A percentile compares a stretch with the other conserved stretches of the same genome.
Conservation (phyloP, 2,329 filamentous ascomycete genomes). For the Exophiala oligosperma region DNA sequence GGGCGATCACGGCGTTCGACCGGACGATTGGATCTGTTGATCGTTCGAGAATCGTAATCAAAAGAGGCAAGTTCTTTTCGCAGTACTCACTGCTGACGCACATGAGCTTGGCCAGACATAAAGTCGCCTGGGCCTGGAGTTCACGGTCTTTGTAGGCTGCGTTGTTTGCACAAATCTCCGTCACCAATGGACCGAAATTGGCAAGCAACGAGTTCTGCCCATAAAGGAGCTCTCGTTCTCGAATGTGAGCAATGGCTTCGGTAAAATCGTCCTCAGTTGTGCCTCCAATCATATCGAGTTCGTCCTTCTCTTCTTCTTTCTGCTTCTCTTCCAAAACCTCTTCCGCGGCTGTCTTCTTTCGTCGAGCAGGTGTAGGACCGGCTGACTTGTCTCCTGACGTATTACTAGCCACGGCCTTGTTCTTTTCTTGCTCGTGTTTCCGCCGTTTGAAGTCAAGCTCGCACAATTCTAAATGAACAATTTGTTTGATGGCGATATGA, state of each 20-base stretch:
- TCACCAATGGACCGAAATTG: slow-evolving; percentile 86
- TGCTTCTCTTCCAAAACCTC: slow-evolving; percentile 43
- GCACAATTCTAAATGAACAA: slow-evolving; percentile 95
- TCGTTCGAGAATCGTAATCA: slow-evolving; percentile 97
- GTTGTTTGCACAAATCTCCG: slow-evolving; percentile 93
- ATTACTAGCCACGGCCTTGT: slow-evolving; percentile 36
- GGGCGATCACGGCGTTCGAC: slow-evolving; percentile 92
- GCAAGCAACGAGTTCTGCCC: slow-evolving; percentile 81
- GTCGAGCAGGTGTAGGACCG: slow-evolving; percentile 43
- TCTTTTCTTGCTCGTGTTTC: slow-evolving; percentile 86
- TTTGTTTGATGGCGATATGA: slow-evolving; percentile 97
- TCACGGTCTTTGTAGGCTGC: slow-evolving; percentile 86
- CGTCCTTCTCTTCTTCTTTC: slow-evolving; percentile 70
- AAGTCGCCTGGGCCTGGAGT: slow-evolving; percentile 86
- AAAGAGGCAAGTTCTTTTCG: slow-evolving; percentile 83
- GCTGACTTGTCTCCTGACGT: slow-evolving; percentile 34
- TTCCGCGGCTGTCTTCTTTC: slow-evolving; percentile 48
- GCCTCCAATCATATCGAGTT: slow-evolving; percentile 93
- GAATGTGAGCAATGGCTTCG: slow-evolving; percentile 80
- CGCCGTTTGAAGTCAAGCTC: slow-evolving; percentile 96
- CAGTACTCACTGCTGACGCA: slow-evolving; percentile 97
- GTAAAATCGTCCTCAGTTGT: slow-evolving; percentile 94
- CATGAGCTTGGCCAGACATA: slow-evolving; percentile 98
- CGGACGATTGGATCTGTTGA: slow-evolving; percentile 89
- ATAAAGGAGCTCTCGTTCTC: slow-evolving; percentile 80